These are phyloP conservation scores for Zizania latifolia DNA, from an alignment of 176 grass and related monocot genomes.

Conservation along the genomic window DNA sequence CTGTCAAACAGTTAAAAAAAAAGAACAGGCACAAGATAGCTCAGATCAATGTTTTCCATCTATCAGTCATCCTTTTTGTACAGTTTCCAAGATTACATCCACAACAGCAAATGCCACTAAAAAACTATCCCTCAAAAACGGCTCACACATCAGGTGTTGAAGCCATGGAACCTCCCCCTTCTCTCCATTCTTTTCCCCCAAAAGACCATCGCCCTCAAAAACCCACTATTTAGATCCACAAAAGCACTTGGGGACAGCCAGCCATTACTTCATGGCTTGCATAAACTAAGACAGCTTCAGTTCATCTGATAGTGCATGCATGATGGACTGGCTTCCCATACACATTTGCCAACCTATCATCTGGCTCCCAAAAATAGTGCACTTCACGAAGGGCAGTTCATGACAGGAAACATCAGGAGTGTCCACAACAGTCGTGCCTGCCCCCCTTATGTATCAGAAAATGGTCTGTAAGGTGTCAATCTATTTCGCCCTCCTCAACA, in stretches of 20 bases:
- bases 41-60: conserved; percentile 36
- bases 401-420: not conserved
- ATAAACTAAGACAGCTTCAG: conserved; percentile 1
- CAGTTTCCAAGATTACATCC: conserved; percentile 50
- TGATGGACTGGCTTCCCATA: not conserved
- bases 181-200: not conserved
- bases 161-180: conserved; percentile 2
- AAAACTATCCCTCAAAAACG: conserved; percentile 36
- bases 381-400: conserved; percentile 19
- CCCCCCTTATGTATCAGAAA: conserved; percentile 21
- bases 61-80: conserved; percentile 62
- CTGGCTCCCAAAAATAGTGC: conserved; percentile 39
- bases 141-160: conserved; percentile 31
- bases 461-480: conserved; percentile 43
- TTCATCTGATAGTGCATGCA: not conserved
- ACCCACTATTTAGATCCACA: not conserved
- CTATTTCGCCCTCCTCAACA: conserved; percentile 92
- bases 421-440: conserved; percentile 6
- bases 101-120: conserved; percentile 40
- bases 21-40: conserved; percentile 11
- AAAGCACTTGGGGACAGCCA: conserved; percentile 5
- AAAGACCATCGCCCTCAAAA: conserved; percentile 7
- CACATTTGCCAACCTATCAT: not conserved
- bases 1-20: not conserved
- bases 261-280: conserved; percentile 10